A percentile compares a stretch with the other conserved stretches of the same genome.
Evolutionary conservation across 1,284 basidiomycete genomes (phyloP).

Genomic region (Ganoderma boninense): DNA sequence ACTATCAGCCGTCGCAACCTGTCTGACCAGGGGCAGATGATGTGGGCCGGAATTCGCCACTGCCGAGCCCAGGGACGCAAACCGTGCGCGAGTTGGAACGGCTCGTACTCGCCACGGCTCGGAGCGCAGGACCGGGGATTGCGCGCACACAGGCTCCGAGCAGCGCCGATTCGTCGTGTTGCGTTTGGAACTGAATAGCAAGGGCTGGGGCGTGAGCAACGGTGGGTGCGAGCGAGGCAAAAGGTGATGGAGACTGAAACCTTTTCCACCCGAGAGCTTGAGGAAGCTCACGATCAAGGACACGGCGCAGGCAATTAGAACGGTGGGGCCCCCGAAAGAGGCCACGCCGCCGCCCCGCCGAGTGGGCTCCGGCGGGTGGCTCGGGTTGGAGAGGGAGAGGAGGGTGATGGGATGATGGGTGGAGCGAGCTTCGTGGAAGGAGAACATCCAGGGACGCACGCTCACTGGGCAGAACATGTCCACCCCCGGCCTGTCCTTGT

Average conservation of each 20-base stretch:
- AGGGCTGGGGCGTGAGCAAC: neutral
- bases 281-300: neutral
- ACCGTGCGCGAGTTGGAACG: neutral
- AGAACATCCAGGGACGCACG: slow-evolving; percentile 10
- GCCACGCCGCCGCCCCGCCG: slow-evolving; percentile 2
- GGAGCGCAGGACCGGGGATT: neutral
- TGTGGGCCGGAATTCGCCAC: neutral
- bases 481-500: slow-evolving; percentile 20
- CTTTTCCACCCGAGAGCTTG: slow-evolving; percentile 5
- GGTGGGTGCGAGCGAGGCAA: neutral
- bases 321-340: neutral
- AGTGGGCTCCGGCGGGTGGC: neutral
- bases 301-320: neutral
- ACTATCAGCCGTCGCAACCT: neutral
- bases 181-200: neutral
- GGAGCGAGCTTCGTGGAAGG: slow-evolving; percentile 3
- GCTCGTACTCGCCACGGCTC: neutral
- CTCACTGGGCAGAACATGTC: slow-evolving; percentile 21
- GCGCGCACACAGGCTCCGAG: neutral
- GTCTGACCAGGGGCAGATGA: neutral
- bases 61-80: neutral
- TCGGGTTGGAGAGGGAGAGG: slow-evolving; percentile 7
- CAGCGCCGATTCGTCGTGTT: neutral
- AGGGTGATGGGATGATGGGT: slow-evolving; percentile 2
- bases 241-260: neutral